These are phyloP conservation scores for Celoporthe dispersa DNA, from an alignment of 2,329 filamentous ascomycete species.

Conservation along the genomic window DNA sequence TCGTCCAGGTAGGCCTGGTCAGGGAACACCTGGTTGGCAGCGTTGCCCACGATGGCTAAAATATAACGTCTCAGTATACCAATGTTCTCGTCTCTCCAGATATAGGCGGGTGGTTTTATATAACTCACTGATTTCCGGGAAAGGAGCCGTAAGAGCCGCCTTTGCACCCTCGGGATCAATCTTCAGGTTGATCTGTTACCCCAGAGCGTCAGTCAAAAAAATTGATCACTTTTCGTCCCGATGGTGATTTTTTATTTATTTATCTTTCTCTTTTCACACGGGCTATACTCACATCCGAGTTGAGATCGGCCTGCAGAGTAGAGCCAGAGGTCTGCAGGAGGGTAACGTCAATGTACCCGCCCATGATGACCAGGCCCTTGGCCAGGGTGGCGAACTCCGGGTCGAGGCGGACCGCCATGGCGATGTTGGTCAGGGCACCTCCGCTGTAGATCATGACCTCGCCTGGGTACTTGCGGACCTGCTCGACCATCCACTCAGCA, in stretches of 20 bases:
- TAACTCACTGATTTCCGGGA: constrained; percentile 45
- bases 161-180: constrained; percentile 55
- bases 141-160: constrained; percentile 52
- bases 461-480: constrained; percentile 53
- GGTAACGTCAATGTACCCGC: constrained; percentile 52
- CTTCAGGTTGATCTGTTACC: constrained; percentile 51
- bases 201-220: background rate
- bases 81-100: no score
- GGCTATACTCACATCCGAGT: constrained; percentile 33
- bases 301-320: constrained; percentile 34
- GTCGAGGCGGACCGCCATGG: constrained; percentile 51
- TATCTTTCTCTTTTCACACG: background rate
- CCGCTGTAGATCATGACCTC: constrained; percentile 53
- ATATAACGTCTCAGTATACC: background rate
- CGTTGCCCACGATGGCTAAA: constrained; percentile 43
- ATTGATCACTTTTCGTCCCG: no score
- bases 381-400: constrained; percentile 49
- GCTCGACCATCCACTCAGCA: constrained; percentile 51
- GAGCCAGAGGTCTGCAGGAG: constrained; percentile 38
- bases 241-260: no score
- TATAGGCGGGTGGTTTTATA: no score
- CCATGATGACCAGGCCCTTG: constrained; percentile 55
- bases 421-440: constrained; percentile 54
- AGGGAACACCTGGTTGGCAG: constrained; percentile 50
- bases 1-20: constrained; percentile 39